Percentiles rank a stretch among this genome's conserved stretches.
These are phyloP conservation scores for Durio zibethinus DNA, from an alignment of 345 rosid genomes.

Conservation along the genomic window DNA sequence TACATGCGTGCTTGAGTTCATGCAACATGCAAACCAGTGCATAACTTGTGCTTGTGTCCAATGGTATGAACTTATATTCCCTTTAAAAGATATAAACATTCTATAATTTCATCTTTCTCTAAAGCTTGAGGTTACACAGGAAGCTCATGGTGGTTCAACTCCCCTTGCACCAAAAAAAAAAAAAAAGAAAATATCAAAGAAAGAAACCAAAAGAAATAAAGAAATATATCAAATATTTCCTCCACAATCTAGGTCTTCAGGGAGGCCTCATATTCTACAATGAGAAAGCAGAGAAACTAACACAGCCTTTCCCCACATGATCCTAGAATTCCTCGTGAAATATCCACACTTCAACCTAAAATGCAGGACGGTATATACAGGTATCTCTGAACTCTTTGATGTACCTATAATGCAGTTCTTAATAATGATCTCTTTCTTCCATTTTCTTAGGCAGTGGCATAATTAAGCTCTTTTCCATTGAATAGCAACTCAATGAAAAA, in stretches of 20 bases:
- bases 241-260: not conserved
- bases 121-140: not conserved
- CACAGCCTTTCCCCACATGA: not conserved
- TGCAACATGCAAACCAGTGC: not conserved
- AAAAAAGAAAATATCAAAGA: too few relatives aligned
- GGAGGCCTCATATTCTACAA: not conserved
- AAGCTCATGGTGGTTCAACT: not conserved
- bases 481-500: not conserved
- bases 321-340: not conserved
- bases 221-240: not conserved
- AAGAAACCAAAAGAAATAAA: not conserved
- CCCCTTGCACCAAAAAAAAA: not conserved
- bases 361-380: not conserved
- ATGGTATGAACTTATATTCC: not conserved
- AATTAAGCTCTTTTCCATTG: not conserved
- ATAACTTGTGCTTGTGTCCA: not conserved
- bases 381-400: not conserved
- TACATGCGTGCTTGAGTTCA: not conserved
- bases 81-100: not conserved
- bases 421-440: not conserved
- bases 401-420: not conserved
- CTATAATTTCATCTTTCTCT: not conserved
- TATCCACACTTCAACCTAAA: not conserved
- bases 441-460: not conserved
- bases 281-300: not conserved